Base-by-base conservation (phyloP, 495 filamentous ascomycete genomes). In the Podospora bellae-mahoneyi region DNA sequence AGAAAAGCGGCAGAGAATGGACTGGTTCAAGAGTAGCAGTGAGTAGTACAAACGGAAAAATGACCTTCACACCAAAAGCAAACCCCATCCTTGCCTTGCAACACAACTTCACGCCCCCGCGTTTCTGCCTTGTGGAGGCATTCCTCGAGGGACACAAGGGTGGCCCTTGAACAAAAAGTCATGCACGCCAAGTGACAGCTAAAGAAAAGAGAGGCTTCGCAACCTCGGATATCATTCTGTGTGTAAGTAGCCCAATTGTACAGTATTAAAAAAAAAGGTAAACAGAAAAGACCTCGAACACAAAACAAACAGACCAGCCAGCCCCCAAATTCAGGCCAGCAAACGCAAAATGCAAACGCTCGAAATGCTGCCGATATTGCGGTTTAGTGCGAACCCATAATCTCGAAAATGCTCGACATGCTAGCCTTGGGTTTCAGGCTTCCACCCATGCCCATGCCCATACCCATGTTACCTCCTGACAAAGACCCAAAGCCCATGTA, bases 321-420 rank as follows among this genome's bases (percentile, higher is more conserved):
- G n/a, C 39, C 39, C 39, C 7, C 23, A 23, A 16, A 48, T 32
- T 0, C 39, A 48, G 39, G 13, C 39, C 39, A 48, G 39, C 39
- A 48, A 48, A 48, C 39, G 39, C 39, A 48, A 48, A 48, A 48
- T 48, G 39, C 55, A 58, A 58, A 58, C 55, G 55, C 55, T 58
- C 7, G n/a, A 58, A 23, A 58, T 58, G 55, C 55, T 58, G 15
- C 16, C 28, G 18, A 48, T 27, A 62, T 9, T 27, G 26, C 62
- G 54, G 55, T 70, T 70, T 67, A 76, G 62, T 72, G 72, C 5
- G 69, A 74, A 19, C 70, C 44, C 66, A 76, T 64, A 66, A 75
- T 71, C 66, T 80, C 78, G 67, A 80, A 80, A 53, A 80, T 79
- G 62, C 78, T 74, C 53, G 76, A 71, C 64, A 80, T 78, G 65